A percentile compares a stretch with the other conserved stretches of the same genome.
phyloP scores from a whole-genome alignment of 2,329 filamentous ascomycete genomes.

The Stemphylium lycopersici region DNA sequence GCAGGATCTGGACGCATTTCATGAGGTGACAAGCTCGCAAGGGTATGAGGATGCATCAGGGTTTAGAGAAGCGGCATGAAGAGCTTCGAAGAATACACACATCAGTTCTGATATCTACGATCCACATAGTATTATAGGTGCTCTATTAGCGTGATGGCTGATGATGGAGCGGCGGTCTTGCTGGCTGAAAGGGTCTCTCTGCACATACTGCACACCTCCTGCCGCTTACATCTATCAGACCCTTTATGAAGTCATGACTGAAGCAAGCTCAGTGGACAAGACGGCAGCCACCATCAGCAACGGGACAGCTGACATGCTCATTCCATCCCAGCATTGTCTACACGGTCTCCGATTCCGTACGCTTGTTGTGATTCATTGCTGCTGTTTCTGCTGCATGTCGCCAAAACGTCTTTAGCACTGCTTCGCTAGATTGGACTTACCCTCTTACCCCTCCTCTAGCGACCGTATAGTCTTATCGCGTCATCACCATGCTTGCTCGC shows the following conservation, averaged over 20 bases:
- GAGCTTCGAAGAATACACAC: too few relatives aligned
- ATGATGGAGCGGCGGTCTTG: background rate
- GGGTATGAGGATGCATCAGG: constrained; percentile 12
- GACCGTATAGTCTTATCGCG: constrained; percentile 23
- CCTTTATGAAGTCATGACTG: background rate
- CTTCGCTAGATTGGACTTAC: constrained; percentile 28
- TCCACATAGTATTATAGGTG: background rate
- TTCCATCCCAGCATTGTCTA: background rate
- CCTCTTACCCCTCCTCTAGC: constrained; percentile 25
- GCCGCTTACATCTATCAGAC: background rate
- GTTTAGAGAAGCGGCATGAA: background rate
- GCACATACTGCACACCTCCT: background rate
- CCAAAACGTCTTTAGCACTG: constrained; percentile 28
- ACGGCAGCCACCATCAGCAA: background rate
- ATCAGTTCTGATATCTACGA: background rate
- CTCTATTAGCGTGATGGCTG: too few relatives aligned
- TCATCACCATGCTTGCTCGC: constrained; percentile 41
- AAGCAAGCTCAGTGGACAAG: background rate
- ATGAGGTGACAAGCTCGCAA: constrained; percentile 17
- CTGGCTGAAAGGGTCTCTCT: background rate
- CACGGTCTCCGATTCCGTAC: background rate
- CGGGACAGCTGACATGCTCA: background rate
- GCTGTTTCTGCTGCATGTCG: constrained; percentile 21
- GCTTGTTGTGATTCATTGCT: constrained; percentile 7
- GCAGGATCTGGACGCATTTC: constrained; percentile 25